A percentile compares a stretch with the other conserved stretches of the same genome.
phyloP scores from a whole-genome alignment of 345 rosid genomes.

The Erodium maritimum region DNA sequence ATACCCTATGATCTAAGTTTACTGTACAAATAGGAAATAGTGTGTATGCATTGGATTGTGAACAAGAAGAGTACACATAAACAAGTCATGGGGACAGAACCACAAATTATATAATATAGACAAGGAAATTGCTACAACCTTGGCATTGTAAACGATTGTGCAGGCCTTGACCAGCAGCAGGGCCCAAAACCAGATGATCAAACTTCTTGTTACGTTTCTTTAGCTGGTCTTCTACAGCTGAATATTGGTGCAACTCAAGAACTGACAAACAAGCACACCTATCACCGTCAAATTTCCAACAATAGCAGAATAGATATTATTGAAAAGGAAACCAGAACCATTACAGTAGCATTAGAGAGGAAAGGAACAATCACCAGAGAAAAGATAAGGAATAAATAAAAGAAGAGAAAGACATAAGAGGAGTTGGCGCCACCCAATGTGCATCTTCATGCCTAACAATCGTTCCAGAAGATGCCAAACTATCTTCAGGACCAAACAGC shows the following conservation, averaged over 20 bases:
- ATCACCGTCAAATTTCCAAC: background rate
- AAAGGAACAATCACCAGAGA: slow-evolving; percentile 29
- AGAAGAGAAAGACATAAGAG: slow-evolving; percentile 43
- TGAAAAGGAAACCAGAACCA: background rate
- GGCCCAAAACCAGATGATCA: slow-evolving; percentile 66
- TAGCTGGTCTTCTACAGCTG: slow-evolving; percentile 12
- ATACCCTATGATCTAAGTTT: too few relatives aligned
- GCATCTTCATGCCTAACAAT: slow-evolving; percentile 30
- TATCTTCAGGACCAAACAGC: too few relatives aligned
- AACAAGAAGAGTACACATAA: too few relatives aligned
- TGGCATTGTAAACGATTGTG: slow-evolving; percentile 68
- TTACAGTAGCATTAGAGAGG: background rate
- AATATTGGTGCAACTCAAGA: slow-evolving; percentile 32
- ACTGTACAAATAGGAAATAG: too few relatives aligned
- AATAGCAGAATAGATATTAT: background rate
- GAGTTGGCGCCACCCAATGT: slow-evolving; percentile 56
- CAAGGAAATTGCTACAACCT: slow-evolving; percentile 26
- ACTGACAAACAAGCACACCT: slow-evolving; percentile 16
- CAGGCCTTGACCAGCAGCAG: slow-evolving; percentile 71
- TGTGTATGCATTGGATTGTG: too few relatives aligned
- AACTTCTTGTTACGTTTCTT: slow-evolving; percentile 33
- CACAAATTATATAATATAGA: too few relatives aligned
- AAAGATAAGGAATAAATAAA: slow-evolving; percentile 46
- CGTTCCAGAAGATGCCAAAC: too few relatives aligned
- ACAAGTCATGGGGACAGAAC: too few relatives aligned